A percentile compares a stretch with the other conserved stretches of the same genome.
Conservation (phyloP, 1,139 yeast species). For the Debaryomycetaceae sp. region DNA sequence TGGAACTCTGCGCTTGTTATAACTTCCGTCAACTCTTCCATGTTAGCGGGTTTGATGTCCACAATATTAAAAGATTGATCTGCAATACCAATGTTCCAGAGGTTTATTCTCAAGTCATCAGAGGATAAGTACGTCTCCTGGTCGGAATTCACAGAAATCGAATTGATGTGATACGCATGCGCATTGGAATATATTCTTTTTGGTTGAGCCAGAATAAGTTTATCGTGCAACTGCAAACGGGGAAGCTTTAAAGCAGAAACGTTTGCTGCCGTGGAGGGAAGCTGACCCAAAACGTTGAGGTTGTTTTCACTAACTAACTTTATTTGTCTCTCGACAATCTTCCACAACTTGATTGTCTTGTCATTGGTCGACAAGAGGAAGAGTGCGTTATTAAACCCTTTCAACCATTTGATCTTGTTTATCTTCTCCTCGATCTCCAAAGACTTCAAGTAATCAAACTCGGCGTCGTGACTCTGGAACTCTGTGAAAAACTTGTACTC, state of each 20-base stretch:
- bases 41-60: slow-evolving; percentile 95
- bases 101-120: slow-evolving; percentile 91
- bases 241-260: slow-evolving; percentile 66
- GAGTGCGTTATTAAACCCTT: slow-evolving; percentile 82
- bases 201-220: slow-evolving; percentile 93
- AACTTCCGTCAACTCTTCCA: slow-evolving; percentile 98
- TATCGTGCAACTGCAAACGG: slow-evolving; percentile 85
- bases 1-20: slow-evolving; percentile 98
- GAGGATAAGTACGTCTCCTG: slow-evolving; percentile 93
- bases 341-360: slow-evolving; percentile 97
- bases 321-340: slow-evolving; percentile 86
- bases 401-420: slow-evolving; percentile 96
- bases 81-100: slow-evolving; percentile 93
- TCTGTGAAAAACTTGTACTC: slow-evolving; percentile 96
- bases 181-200: slow-evolving; percentile 91
- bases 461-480: slow-evolving; percentile 98
- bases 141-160: slow-evolving; percentile 91
- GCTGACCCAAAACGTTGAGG: slow-evolving; percentile 43
- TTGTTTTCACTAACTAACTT: slow-evolving; percentile 92
- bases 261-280: slow-evolving; percentile 16
- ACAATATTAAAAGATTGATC: slow-evolving; percentile 96
- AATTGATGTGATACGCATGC: slow-evolving; percentile 96
- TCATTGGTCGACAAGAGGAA: slow-evolving; percentile 90
- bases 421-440: slow-evolving; percentile 97
- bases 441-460: slow-evolving; percentile 93